phyloP scores from a whole-genome alignment of 2,329 filamentous ascomycete genomes.

The Hymenotorrendiella dingleyae region DNA sequence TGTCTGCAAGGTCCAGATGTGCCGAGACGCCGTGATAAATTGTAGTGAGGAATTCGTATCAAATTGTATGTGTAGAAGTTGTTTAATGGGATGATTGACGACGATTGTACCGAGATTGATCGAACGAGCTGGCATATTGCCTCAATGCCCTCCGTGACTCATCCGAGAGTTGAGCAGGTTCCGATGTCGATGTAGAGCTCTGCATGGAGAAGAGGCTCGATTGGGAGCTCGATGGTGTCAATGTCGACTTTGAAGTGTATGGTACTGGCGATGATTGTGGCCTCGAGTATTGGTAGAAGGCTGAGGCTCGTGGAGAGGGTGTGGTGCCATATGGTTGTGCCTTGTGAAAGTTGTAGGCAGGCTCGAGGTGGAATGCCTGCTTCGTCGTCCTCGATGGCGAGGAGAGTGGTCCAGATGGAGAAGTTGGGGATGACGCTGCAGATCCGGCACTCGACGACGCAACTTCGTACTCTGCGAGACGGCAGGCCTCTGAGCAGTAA shows the following conservation, averaged over 20 bases:
- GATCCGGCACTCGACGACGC: constrained; percentile 51
- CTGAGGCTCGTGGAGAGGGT: constrained; percentile 32
- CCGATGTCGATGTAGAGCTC: constrained; percentile 47
- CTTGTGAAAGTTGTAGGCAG: constrained; percentile 69
- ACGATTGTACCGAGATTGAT: constrained; percentile 47
- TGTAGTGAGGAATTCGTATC: neutral
- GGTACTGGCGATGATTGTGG: constrained; percentile 39
- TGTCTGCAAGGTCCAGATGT: constrained; percentile 21
- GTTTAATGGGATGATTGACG: constrained; percentile 29
- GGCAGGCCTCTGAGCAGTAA: constrained; percentile 91
- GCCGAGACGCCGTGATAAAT: constrained; percentile 12
- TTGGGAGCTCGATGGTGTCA: constrained; percentile 73
- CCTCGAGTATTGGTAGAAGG: constrained; percentile 43
- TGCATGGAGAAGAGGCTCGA: constrained; percentile 77
- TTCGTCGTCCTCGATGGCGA: constrained; percentile 43
- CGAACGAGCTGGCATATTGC: constrained; percentile 83
- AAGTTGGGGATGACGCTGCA: constrained; percentile 50
- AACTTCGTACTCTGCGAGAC: constrained; percentile 80
- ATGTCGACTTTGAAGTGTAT: constrained; percentile 37
- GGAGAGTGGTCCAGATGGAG: constrained; percentile 41
- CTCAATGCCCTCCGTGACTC: constrained; percentile 74
- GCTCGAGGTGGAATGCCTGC: constrained; percentile 60
- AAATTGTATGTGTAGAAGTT: neutral
- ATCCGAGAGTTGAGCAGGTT: constrained; percentile 58
- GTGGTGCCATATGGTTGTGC: constrained; percentile 52